Evolutionary conservation across 179 eudicot species (phyloP), one percentile per base, ranked within the genome.

Genomic region (Beta macrorhiza): DNA sequence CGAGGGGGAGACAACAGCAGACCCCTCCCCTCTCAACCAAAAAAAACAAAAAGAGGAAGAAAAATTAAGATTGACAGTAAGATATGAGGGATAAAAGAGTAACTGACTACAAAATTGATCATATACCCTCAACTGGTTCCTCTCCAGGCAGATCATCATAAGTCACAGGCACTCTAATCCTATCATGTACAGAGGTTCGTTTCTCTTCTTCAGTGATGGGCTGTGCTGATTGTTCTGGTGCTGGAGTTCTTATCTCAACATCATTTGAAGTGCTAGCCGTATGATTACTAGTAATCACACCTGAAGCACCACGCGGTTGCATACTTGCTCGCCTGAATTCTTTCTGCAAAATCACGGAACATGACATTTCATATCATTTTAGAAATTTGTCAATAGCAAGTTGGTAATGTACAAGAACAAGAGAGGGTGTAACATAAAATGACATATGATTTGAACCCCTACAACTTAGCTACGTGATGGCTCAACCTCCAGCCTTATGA

Each of bases 271-370:
- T 55, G 47, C 64, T 74, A 29, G 49, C 49, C 5, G 7, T 29
- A 0, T 45, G 63, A 25, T 72, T 49, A 72, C 13, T 11, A 79
- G 74, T 73, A 75, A 47, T 75, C 63, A 85, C 69, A 53, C 75
- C 58, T 8, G 58, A 72, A 22, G 75, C 75, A 72, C 55, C 55
- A 72, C 7, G 56, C 47, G 75, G 42, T 20, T 9, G 75, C 37
- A 22, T 7, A 57, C 49, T 84, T 32, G 87, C 87, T 73, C 81
- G 88, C 82, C 75, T 90, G 75, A 91, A 90, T 82, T 91, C 95
- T 83, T 91, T 93, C 97, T 93, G 91, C 78, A 82, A 79, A 55
- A 0, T 47, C 58, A 19, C 61, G 3, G 25, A 72, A 56, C 19
- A 79, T 11, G 13, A 32, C 25, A 79, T 53, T 52, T 29, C n/a